Conservation (phyloP, 129 eudicot genomes). For the Saposhnikovia divaricata region DNA sequence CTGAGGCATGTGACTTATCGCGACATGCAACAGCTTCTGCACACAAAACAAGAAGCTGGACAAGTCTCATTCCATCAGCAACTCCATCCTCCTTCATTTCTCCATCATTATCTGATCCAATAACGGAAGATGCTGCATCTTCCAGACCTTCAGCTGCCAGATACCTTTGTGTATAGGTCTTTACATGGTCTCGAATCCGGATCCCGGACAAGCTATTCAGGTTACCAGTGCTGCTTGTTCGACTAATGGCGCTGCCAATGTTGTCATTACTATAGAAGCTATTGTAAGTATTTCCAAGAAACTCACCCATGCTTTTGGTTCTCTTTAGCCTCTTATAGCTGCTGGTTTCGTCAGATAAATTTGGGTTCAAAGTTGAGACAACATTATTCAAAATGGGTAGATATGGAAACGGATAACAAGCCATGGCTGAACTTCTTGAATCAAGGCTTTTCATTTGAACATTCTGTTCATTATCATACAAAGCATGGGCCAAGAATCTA, state of each 20-base stretch:
- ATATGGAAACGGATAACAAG: constrained; percentile 9
- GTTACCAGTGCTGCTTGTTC: constrained; percentile 26
- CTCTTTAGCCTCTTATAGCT: constrained; percentile 39
- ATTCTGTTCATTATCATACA: constrained; percentile 21
- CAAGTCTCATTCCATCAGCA: constrained; percentile 47
- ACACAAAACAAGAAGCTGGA: constrained; percentile 55
- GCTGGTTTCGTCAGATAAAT: constrained; percentile 20
- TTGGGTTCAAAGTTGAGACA: not conserved
- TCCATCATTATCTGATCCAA: constrained; percentile 18
- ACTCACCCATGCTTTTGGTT: constrained; percentile 32
- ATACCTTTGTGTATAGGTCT: constrained; percentile 50
- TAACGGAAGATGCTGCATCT: constrained; percentile 32
- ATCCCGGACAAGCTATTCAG: constrained; percentile 45
- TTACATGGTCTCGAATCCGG: constrained; percentile 62
- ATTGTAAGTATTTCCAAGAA: constrained; percentile 12
- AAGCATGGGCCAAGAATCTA: not conserved
- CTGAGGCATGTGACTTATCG: constrained; percentile 54
- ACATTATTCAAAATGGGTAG: not conserved
- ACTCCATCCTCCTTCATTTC: constrained; percentile 19
- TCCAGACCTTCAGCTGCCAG: constrained; percentile 68
- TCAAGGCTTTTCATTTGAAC: constrained; percentile 10
- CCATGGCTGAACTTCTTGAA: constrained; percentile 11
- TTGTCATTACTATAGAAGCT: constrained; percentile 8
- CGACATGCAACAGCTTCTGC: constrained; percentile 88
- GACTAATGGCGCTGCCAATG: constrained; percentile 11